Conservation (phyloP, 2,329 filamentous ascomycete species). For the Botrytis fabae region DNA sequence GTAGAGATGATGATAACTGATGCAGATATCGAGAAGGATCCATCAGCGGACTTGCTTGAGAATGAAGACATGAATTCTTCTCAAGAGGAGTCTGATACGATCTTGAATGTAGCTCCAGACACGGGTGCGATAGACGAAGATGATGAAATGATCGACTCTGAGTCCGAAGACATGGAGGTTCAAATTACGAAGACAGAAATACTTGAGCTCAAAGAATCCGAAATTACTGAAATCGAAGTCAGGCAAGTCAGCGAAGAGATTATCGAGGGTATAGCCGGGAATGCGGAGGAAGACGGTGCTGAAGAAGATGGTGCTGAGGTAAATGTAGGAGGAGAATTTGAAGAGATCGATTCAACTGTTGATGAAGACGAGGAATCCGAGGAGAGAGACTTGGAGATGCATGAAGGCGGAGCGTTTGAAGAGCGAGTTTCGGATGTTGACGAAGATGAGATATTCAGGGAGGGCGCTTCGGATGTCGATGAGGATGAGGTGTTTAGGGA, state of each 20-base stretch:
- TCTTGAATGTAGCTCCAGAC: background rate
- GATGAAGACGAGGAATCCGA: background rate
- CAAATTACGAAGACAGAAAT: conserved; percentile 1
- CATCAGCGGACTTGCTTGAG: background rate
- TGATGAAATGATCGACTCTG: background rate
- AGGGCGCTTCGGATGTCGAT: background rate
- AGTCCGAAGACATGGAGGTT: conserved; percentile 5
- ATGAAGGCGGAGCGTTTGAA: background rate
- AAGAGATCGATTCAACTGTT: background rate
- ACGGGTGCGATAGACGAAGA: background rate
- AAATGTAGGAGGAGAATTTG: background rate
- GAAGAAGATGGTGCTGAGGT: background rate
- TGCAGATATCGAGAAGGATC: background rate
- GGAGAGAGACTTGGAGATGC: background rate
- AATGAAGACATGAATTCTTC: background rate
- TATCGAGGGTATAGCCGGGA: background rate
- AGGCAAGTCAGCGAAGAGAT: background rate
- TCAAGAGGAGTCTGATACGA: background rate
- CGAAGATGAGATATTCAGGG: background rate
- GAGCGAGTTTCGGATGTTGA: background rate
- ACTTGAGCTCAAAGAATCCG: background rate
- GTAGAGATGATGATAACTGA: background rate
- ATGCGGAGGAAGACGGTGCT: background rate
- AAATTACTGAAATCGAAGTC: conserved; percentile 4
- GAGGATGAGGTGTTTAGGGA: conserved; percentile 1